Base-by-base conservation (phyloP, 2,329 filamentous ascomycete species). In the Cladophialophora immunda region DNA sequence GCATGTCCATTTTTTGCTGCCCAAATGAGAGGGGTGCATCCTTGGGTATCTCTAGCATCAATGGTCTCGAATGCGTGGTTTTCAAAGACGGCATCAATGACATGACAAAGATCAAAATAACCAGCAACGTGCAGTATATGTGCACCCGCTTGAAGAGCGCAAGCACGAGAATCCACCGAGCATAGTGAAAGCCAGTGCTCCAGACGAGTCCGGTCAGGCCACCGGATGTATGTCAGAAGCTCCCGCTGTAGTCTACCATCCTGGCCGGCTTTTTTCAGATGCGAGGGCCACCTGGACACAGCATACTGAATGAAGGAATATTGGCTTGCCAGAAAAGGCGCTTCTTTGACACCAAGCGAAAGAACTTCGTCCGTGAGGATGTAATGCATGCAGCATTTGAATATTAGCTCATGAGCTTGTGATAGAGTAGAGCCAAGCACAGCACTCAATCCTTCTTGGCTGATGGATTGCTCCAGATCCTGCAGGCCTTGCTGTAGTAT, bases 1-100 rank as follows among this genome's bases (percentile, higher is more conserved):
- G 54, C 53, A 66, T 70, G 60, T 32, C 70, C 70, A n/a, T 67
- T 34, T 5, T 19, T 22, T 45, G 57, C 68, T 6, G 70, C 70
- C 53, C 64, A 66, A 27, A 41, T 57, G 5, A 70, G 53, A 32
- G 70, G 66, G 36, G 70, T 71, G 55, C 62, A 54, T 27, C 56
- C 30, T n/a, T 58, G 7, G 3, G 15, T 8, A 50, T 69, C 67
- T 19, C 45, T 65, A 25, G 47, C 32, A 50, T 62, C 36, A 41
- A 53, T 19, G 8, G 13, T 4, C 5, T 34, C 36, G 15, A n/a
- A 34, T 30, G 54, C 4, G 13, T 36, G n/a, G 30, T 57, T 32
- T 6, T 32, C 54, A 57, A 34, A 11, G 3, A 57, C 19, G 9
- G 54, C 54, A 36, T 57, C 54, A 4, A 57, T 57, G 54, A 57